phyloP scores from a whole-genome alignment of 2,329 filamentous ascomycete species.

The Trichoderma gracile region DNA sequence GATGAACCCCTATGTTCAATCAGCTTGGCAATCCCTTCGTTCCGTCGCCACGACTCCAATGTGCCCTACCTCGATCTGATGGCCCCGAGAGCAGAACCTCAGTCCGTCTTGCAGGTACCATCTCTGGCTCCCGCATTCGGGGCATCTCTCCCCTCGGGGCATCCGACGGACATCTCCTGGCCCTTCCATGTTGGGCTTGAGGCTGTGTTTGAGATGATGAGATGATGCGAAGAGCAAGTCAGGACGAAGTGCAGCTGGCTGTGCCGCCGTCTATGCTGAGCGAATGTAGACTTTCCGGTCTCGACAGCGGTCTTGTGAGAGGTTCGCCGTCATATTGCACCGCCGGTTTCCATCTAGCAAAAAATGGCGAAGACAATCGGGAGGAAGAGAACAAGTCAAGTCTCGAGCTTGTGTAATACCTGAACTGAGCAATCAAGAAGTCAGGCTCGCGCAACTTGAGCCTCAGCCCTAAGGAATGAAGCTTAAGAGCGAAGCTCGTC shows the following conservation, averaged over 20 bases:
- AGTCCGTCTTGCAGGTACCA: conserved; percentile 76
- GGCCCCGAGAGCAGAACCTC: conserved; percentile 77
- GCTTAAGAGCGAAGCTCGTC: not conserved
- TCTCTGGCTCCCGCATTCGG: conserved; percentile 68
- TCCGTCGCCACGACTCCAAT: not conserved
- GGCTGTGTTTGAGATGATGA: not conserved
- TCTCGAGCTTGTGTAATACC: not conserved
- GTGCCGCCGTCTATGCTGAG: not conserved
- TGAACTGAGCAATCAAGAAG: not conserved
- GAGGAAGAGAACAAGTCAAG: not conserved
- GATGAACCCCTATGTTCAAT: conserved; percentile 49
- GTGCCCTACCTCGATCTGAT: conserved; percentile 67
- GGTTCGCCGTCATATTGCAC: conserved; percentile 16
- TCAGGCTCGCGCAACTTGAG: not conserved
- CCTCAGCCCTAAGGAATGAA: not conserved
- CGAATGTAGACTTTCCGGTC: conserved; percentile 8
- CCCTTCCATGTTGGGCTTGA: conserved; percentile 41
- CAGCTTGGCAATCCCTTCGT: not conserved
- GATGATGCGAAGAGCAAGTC: not conserved
- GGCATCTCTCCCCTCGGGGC: conserved; percentile 55
- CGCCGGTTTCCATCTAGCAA: too few relatives aligned
- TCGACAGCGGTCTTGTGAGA: not conserved
- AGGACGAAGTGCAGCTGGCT: not conserved
- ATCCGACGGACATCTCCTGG: conserved; percentile 51
- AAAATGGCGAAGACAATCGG: too few relatives aligned